phyloP scores from a whole-genome alignment of 78 protist genomes.

The Isochrysis galbana region DNA sequence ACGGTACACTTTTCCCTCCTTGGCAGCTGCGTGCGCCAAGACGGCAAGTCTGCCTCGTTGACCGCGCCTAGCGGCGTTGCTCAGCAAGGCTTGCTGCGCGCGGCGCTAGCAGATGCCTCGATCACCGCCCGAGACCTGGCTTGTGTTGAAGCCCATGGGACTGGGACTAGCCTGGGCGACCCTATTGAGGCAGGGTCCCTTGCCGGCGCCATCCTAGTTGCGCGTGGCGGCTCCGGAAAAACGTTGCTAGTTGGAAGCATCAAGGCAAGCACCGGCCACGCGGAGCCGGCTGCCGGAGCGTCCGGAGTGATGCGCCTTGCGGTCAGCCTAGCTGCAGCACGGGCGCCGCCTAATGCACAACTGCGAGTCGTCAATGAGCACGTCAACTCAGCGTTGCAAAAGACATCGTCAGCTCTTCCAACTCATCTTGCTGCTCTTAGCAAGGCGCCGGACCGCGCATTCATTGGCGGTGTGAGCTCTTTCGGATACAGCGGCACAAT shows the following conservation, averaged over 20 bases:
- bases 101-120: not conserved
- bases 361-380: not conserved
- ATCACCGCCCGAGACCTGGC: conserved; percentile 9
- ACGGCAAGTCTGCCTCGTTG: not conserved
- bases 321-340: not conserved
- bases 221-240: not conserved
- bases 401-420: not conserved
- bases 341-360: not conserved
- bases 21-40: not conserved
- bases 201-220: not conserved
- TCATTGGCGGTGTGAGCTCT: not conserved
- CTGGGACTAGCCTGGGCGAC: conserved; percentile 77
- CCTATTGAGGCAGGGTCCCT: conserved; percentile 52
- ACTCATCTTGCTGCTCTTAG: not conserved
- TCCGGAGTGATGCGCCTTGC: not conserved
- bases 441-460: not conserved
- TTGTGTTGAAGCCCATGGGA: conserved; percentile 74
- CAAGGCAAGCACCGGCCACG: conserved; percentile 73
- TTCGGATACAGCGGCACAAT: not conserved
- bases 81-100: not conserved
- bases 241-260: conserved; percentile 54
- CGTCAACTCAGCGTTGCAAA: not conserved
- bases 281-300: conserved; percentile 48
- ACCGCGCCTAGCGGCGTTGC: conserved; percentile 21
- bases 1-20: not conserved